These are phyloP conservation scores for Citropsis articulata DNA, from an alignment of 345 rosid species.

Conservation along the genomic window DNA sequence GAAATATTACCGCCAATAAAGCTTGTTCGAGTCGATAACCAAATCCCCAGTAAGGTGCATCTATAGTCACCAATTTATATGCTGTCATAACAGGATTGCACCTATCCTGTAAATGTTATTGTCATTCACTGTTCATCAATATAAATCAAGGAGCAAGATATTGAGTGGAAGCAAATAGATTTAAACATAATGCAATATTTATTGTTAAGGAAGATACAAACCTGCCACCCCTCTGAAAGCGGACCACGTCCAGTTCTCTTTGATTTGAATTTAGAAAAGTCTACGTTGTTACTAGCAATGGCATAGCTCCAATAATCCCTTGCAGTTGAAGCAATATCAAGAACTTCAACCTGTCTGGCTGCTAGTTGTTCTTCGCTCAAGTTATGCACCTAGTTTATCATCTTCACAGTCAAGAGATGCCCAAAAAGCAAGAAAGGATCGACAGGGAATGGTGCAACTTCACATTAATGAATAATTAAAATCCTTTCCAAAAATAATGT, in stretches of 20 bases:
- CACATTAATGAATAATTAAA: background rate
- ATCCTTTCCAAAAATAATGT: background rate
- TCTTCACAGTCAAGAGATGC: constrained; percentile 17
- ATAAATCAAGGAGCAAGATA: background rate
- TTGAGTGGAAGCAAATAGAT: background rate
- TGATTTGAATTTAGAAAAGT: constrained; percentile 57
- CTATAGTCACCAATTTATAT: constrained; percentile 60
- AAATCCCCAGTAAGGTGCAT: constrained; percentile 80
- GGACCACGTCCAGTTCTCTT: constrained; percentile 60
- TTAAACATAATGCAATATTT: background rate
- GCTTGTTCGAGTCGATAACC: constrained; percentile 73
- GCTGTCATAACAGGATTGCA: constrained; percentile 69
- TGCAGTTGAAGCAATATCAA: constrained; percentile 60
- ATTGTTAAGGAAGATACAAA: constrained; percentile 14
- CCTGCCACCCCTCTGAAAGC: constrained; percentile 70
- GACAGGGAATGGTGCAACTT: background rate
- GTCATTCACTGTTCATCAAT: background rate
- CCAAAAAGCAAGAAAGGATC: background rate
- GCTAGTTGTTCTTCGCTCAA: constrained; percentile 50
- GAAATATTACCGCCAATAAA: constrained; percentile 49
- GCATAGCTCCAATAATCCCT: constrained; percentile 66
- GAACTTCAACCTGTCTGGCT: constrained; percentile 48
- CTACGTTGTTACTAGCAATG: constrained; percentile 40
- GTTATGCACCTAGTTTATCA: constrained; percentile 46
- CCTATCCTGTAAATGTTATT: constrained; percentile 41